These are phyloP conservation scores for Cryptococcus hybrid DNA, from an alignment of 1,284 basidiomycete genomes.

Conservation along the genomic window DNA sequence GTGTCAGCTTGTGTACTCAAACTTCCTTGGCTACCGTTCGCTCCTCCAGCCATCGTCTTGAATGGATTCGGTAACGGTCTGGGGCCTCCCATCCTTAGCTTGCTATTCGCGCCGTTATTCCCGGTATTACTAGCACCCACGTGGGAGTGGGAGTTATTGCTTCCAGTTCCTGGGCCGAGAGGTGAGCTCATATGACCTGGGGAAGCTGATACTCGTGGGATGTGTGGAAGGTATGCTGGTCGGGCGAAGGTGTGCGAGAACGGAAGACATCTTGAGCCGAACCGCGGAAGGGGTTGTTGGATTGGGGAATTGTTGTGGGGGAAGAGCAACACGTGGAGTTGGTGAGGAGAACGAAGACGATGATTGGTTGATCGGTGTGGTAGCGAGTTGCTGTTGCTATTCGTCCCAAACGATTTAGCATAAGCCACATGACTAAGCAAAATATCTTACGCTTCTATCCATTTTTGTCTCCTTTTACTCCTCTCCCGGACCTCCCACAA, in stretches of 20 bases:
- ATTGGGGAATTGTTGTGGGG: constrained; percentile 3
- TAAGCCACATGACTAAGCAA: not conserved
- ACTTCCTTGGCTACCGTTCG: not conserved
- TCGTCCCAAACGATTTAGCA: not conserved
- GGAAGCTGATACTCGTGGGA: constrained; percentile 17
- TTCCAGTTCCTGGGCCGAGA: constrained; percentile 10
- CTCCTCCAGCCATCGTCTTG: constrained; percentile 3
- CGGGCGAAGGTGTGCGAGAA: constrained; percentile 37
- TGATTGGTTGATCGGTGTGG: constrained; percentile 4
- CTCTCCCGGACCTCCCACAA: constrained; percentile 43
- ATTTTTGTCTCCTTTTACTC: constrained; percentile 48
- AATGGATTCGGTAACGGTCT: constrained; percentile 42
- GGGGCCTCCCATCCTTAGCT: constrained; percentile 19
- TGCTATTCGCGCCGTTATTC: not conserved
- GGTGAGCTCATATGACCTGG: constrained; percentile 19
- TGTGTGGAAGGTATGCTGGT: constrained; percentile 15
- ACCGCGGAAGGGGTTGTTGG: constrained; percentile 11
- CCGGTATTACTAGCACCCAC: too few species aligned
- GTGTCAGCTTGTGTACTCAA: not conserved
- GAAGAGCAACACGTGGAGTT: constrained; percentile 17
- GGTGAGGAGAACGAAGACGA: constrained; percentile 41
- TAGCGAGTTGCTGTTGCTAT: constrained; percentile 8
- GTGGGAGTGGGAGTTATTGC: too few species aligned
- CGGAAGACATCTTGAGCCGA: constrained; percentile 6
- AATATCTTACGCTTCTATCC: constrained; percentile 32